Conservation (phyloP, 805 yeast species). For the Hanseniaspora clermontiae region DNA sequence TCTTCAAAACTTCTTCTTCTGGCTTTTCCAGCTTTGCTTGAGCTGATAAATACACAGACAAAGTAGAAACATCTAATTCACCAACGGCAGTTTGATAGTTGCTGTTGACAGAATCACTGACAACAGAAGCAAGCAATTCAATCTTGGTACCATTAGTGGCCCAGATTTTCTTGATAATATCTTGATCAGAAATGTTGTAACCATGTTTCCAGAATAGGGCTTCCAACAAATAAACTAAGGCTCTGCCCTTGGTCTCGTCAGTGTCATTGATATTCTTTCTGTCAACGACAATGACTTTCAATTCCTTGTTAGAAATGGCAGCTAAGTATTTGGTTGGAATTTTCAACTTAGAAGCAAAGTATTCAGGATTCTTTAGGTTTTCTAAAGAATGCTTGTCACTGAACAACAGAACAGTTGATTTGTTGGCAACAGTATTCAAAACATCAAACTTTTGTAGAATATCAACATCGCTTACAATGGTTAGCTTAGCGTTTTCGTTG, state of each 20-base stretch:
- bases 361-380: conserved; percentile 28
- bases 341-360: conserved; percentile 39
- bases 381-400: conserved; percentile 26
- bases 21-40: conserved; percentile 25
- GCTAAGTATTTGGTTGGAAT: conserved; percentile 40
- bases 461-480: conserved; percentile 48
- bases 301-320: conserved; percentile 39
- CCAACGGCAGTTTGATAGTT: conserved; percentile 36
- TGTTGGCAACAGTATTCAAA: conserved; percentile 32
- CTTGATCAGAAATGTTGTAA: conserved; percentile 42
- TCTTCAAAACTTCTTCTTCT: conserved; percentile 33
- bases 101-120: conserved; percentile 52
- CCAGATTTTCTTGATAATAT: conserved; percentile 62
- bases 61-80: conserved; percentile 26
- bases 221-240: conserved; percentile 61
- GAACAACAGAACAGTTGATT: conserved; percentile 35
- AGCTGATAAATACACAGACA: conserved; percentile 16
- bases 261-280: conserved; percentile 49
- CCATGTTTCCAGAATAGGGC: conserved; percentile 68
- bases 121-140: conserved; percentile 62
- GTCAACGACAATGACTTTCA: conserved; percentile 48
- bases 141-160: conserved; percentile 73
- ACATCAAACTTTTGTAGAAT: conserved; percentile 51
- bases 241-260: conserved; percentile 63
- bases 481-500: conserved; percentile 50